Evolutionary conservation across 768 basidiomycete genomes (phyloP).

Genomic region (Hygrophorus russula): DNA sequence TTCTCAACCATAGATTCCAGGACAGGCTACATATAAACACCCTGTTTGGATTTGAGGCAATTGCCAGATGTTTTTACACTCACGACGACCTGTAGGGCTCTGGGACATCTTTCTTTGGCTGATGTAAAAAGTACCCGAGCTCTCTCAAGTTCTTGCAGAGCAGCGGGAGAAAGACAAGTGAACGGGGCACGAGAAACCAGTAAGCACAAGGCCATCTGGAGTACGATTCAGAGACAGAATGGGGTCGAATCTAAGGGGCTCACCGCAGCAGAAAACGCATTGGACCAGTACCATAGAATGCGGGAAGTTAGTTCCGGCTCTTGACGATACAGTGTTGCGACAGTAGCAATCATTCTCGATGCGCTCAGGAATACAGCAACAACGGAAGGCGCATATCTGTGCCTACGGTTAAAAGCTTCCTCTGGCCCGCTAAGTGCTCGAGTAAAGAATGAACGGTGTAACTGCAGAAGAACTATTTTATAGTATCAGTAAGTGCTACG

Average conservation of each 20-base stretch:
- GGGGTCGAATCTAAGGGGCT: constrained; percentile 12
- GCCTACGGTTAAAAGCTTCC: constrained; percentile 46
- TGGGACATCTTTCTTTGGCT: constrained; percentile 33
- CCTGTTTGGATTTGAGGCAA: constrained; percentile 1
- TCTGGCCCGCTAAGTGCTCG: constrained; percentile 48
- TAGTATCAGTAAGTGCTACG: not conserved
- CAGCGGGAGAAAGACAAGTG: constrained; percentile 50
- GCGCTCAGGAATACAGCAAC: constrained; percentile 59
- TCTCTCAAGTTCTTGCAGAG: constrained; percentile 48
- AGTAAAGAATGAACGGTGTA: constrained; percentile 61
- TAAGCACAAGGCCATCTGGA: constrained; percentile 38
- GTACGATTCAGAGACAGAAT: not conserved
- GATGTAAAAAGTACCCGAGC: constrained; percentile 33
- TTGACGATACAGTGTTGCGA: constrained; percentile 42
- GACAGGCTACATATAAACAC: constrained; percentile 23
- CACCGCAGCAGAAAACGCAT: constrained; percentile 42
- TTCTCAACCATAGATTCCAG: constrained; percentile 40
- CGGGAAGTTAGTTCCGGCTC: constrained; percentile 50
- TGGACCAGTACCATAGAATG: constrained; percentile 42
- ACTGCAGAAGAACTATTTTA: constrained; percentile 44
- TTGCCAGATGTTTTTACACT: constrained; percentile 11
- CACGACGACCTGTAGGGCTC: constrained; percentile 35
- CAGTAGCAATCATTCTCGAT: constrained; percentile 48
- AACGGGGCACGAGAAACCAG: constrained; percentile 57
- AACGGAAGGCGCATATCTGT: constrained; percentile 60